These are phyloP conservation scores for Mucor velutinosus DNA, from an alignment of 371 early-diverging fungal genomes.

Conservation along the genomic window DNA sequence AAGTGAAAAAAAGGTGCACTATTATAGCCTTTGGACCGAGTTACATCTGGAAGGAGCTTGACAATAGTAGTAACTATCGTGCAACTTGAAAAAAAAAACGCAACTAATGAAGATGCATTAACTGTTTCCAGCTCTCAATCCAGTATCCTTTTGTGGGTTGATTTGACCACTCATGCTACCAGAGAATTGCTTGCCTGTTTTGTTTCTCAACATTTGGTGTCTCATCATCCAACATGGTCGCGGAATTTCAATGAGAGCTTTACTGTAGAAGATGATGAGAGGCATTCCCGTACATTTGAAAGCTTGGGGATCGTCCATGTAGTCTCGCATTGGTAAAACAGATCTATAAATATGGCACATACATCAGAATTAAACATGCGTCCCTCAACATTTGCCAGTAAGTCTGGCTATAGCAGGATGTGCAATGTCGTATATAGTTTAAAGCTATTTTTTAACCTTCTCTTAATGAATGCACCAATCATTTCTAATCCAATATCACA, in stretches of 20 bases:
- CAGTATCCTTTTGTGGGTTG: not conserved
- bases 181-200: not conserved
- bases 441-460: not conserved
- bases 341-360: too few species aligned
- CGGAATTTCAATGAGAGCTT: not conserved
- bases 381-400: too few species aligned
- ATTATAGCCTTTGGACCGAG: conserved; percentile 1
- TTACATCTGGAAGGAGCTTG: not conserved
- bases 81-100: not conserved
- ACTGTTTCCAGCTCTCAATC: not conserved
- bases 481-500: not conserved
- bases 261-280: not conserved
- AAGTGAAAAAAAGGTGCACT: not conserved
- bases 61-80: not conserved
- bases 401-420: not conserved
- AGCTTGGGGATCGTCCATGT: not conserved
- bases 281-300: not conserved
- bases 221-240: not conserved
- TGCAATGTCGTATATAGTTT: not conserved
- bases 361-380: not conserved
- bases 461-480: not conserved
- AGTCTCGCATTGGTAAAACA: not conserved
- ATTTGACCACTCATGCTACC: not conserved
- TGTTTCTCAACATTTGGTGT: not conserved
- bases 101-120: not conserved